Conservation (phyloP, 108 stramenopile genomes). For the Pseudonitzschia delicatissima region DNA sequence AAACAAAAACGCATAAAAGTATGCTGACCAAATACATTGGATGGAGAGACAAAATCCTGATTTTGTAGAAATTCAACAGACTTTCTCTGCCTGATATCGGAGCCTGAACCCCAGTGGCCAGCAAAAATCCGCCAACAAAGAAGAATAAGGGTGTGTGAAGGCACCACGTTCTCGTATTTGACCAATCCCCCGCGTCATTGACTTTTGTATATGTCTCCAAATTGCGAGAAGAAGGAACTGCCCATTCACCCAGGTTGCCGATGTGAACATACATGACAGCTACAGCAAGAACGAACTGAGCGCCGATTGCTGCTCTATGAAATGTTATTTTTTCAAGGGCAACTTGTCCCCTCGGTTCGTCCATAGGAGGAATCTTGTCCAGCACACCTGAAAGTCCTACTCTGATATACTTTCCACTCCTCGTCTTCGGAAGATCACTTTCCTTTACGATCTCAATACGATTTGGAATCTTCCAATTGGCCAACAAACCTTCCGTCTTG, state of each 20-base stretch:
- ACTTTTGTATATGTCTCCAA: neutral
- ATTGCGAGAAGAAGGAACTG: neutral
- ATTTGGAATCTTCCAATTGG: constrained; percentile 2
- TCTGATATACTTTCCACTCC: constrained; percentile 5
- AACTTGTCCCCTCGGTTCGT: neutral
- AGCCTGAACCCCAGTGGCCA: neutral
- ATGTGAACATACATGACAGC: constrained; percentile 16
- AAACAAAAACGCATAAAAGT: neutral
- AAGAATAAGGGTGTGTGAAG: constrained; percentile 12
- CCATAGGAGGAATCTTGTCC: neutral
- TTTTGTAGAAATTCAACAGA: neutral
- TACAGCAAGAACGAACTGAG: constrained; percentile 15
- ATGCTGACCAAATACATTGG: constrained; percentile 15
- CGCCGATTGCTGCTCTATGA: constrained; percentile 1
- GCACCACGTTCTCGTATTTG: constrained; percentile 2
- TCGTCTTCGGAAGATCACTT: constrained; percentile 11
- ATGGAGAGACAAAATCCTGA: neutral
- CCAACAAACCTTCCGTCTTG: neutral
- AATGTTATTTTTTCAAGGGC: neutral
- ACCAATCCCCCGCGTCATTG: neutral
- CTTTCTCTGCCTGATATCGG: neutral
- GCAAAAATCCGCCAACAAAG: constrained; percentile 10
- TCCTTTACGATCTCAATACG: constrained; percentile 6
- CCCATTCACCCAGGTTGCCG: neutral
- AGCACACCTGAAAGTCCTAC: constrained; percentile 5